Percentiles rank a stretch among this genome's conserved stretches.
These are phyloP conservation scores for Pythium aristosporum DNA, from an alignment of 352 stramenopile genomes.

Conservation along the genomic window DNA sequence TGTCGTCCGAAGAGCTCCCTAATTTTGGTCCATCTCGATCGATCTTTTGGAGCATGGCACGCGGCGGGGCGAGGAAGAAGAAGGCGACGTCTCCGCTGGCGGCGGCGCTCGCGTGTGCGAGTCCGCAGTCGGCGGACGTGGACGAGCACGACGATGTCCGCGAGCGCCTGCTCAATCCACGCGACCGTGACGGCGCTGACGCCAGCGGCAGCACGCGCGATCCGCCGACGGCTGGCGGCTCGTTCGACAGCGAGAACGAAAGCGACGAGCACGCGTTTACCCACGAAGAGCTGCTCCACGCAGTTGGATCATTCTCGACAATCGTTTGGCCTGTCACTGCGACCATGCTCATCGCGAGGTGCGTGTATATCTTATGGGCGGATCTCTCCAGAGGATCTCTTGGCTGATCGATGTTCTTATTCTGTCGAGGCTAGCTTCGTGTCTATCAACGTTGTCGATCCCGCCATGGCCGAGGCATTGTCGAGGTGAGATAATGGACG, in stretches of 20 bases:
- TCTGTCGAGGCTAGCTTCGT: slow-evolving; percentile 49
- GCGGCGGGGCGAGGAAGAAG: background rate
- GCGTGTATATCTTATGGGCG: background rate
- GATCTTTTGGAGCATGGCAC: slow-evolving; percentile 4
- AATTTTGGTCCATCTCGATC: background rate
- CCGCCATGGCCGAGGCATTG: slow-evolving; percentile 64
- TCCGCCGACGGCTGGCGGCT: background rate
- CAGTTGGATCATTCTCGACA: slow-evolving; percentile 82
- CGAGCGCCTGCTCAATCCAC: slow-evolving; percentile 18
- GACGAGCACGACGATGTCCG: slow-evolving; percentile 15
- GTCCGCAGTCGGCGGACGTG: background rate
- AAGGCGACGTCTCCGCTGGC: slow-evolving; percentile 24
- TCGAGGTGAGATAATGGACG: slow-evolving; percentile 48
- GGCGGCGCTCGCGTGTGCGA: slow-evolving; percentile 22
- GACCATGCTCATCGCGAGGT: slow-evolving; percentile 86
- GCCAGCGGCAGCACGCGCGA: slow-evolving; percentile 5
- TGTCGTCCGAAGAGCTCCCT: background rate
- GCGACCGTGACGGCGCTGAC: slow-evolving; percentile 1
- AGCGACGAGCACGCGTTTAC: slow-evolving; percentile 45
- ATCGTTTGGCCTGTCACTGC: slow-evolving; percentile 76
- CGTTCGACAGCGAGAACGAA: slow-evolving; percentile 9
- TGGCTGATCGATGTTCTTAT: background rate
- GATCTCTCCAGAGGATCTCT: background rate
- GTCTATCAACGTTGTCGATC: slow-evolving; percentile 80
- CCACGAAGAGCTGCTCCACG: slow-evolving; percentile 82